These are phyloP conservation scores for Malus sylvestris DNA, from an alignment of 306 rosid genomes.

Conservation along the genomic window DNA sequence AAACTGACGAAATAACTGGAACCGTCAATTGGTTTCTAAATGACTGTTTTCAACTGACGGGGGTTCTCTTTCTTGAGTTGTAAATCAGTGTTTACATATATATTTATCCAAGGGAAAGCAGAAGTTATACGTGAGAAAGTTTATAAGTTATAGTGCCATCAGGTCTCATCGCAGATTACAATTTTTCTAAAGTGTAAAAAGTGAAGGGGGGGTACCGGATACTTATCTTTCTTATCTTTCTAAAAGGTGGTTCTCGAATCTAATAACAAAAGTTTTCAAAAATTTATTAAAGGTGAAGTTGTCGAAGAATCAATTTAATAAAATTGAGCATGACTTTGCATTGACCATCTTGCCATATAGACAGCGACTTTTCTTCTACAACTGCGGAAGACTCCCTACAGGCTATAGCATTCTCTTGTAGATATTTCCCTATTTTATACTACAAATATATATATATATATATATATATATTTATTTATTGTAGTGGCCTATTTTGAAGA, in stretches of 20 bases:
- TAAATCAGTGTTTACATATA: not conserved
- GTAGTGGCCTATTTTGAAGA: too few species aligned
- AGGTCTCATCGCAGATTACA: slow-evolving; percentile 30
- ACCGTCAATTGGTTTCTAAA: not conserved
- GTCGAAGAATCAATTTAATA: not conserved
- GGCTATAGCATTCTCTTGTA: not conserved
- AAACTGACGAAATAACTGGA: not conserved
- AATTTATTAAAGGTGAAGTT: slow-evolving; percentile 6
- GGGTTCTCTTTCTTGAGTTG: not conserved
- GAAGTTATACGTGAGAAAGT: slow-evolving; percentile 6
- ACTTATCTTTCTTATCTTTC: slow-evolving; percentile 25
- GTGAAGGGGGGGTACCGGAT: slow-evolving; percentile 1
- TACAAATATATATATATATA: too few species aligned
- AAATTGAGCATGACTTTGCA: not conserved
- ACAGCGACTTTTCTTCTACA: not conserved
- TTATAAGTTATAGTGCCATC: slow-evolving; percentile 16
- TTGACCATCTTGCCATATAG: not conserved
- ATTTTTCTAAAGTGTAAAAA: slow-evolving; percentile 42
- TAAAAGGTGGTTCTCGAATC: slow-evolving; percentile 44
- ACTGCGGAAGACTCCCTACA: not conserved
- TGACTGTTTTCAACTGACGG: not conserved
- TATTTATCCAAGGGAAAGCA: slow-evolving; percentile 18
- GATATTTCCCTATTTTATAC: too few species aligned
- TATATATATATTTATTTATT: too few species aligned
- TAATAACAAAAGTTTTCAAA: slow-evolving; percentile 23